phyloP scores from a whole-genome alignment of 306 rosid genomes.

The Cicer judaicum region DNA sequence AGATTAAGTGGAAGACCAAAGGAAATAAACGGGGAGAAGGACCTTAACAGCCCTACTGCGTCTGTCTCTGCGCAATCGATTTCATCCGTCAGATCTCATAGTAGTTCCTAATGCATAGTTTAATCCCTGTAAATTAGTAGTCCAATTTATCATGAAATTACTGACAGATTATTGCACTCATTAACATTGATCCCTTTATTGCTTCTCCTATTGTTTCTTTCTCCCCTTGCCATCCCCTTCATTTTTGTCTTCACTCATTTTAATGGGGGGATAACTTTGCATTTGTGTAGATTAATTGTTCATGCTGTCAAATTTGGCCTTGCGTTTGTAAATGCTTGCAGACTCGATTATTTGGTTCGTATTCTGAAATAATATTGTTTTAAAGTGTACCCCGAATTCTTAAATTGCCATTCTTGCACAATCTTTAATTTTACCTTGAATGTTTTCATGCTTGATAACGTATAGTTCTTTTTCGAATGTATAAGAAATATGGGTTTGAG shows the following conservation, averaged over 20 bases:
- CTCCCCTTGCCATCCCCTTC: not conserved
- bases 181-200: slow-evolving; percentile 29
- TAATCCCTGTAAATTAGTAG: slow-evolving; percentile 53
- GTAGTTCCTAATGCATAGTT: slow-evolving; percentile 65
- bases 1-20: slow-evolving; percentile 91
- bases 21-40: slow-evolving; percentile 81
- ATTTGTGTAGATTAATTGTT: slow-evolving; percentile 46
- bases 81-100: slow-evolving; percentile 91
- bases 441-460: not conserved
- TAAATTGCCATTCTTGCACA: not conserved
- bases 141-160: slow-evolving; percentile 33
- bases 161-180: slow-evolving; percentile 42
- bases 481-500: too few relatives aligned
- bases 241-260: slow-evolving; percentile 10
- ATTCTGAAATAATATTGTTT: slow-evolving; percentile 50
- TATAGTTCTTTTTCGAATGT: too few relatives aligned
- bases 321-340: slow-evolving; percentile 61
- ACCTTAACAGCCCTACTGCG: slow-evolving; percentile 91
- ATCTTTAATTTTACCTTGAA: not conserved
- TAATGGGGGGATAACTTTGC: slow-evolving; percentile 34
- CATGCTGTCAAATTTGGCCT: slow-evolving; percentile 2
- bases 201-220: slow-evolving; percentile 34
- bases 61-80: slow-evolving; percentile 96
- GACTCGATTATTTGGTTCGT: slow-evolving; percentile 50
- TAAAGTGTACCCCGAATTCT: not conserved